Evolutionary conservation across 2,329 filamentous ascomycete genomes (phyloP).

Genomic region (Fusarium chuoi): DNA sequence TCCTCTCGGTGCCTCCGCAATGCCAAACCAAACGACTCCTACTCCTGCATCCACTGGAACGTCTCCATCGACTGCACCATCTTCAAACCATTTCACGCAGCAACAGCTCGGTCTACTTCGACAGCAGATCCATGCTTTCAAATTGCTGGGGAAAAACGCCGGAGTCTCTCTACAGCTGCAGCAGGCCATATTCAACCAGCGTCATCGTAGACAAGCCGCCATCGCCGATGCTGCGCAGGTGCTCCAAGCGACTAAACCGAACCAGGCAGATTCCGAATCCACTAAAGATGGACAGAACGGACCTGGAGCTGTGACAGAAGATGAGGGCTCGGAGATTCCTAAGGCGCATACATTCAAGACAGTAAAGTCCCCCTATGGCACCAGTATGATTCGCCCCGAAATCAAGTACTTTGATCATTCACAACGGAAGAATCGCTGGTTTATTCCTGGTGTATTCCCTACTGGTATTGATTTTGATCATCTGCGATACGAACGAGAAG

Average conservation of each 20-base stretch:
- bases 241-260: constrained; percentile 46
- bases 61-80: constrained; percentile 43
- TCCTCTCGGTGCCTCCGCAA: constrained; percentile 53
- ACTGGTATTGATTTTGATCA: constrained; percentile 89
- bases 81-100: constrained; percentile 73
- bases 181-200: constrained; percentile 82
- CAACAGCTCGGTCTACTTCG: constrained; percentile 83
- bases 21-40: constrained; percentile 49
- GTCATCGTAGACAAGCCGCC: constrained; percentile 71
- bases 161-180: constrained; percentile 83
- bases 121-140: constrained; percentile 91
- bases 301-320: constrained; percentile 49
- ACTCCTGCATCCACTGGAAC: constrained; percentile 48
- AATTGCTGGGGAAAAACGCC: constrained; percentile 86
- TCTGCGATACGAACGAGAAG: constrained; percentile 85
- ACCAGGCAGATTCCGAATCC: constrained; percentile 47
- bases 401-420: constrained; percentile 86
- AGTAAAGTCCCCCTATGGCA: constrained; percentile 78
- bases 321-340: constrained; percentile 46
- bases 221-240: constrained; percentile 58
- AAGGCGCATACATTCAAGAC: constrained; percentile 72
- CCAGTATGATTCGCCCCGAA: constrained; percentile 60
- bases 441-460: constrained; percentile 89
- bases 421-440: constrained; percentile 77
- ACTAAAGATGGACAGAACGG: constrained; percentile 52